These are phyloP conservation scores for Blastomyces parvus DNA, from an alignment of 2,329 filamentous ascomycete species.

Conservation along the genomic window DNA sequence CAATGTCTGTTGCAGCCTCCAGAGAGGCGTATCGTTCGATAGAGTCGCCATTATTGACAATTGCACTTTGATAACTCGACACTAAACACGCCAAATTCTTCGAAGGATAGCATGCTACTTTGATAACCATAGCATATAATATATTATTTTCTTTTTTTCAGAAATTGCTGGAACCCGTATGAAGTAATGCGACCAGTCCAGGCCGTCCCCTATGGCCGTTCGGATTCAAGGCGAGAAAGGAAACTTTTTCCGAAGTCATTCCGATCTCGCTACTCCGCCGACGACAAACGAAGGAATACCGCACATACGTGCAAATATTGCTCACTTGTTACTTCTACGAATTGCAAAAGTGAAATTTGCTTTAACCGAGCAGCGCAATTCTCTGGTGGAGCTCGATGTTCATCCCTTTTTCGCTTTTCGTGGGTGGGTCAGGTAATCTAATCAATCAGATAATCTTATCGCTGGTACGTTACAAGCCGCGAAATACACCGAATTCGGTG, in stretches of 20 bases:
- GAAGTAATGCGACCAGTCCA: not conserved
- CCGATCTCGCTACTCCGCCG: conserved; percentile 2
- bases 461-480: not conserved
- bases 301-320: not conserved
- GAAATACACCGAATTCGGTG: not conserved
- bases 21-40: conserved; percentile 14
- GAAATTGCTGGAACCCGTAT: not conserved
- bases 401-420: not conserved
- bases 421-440: not conserved
- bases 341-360: not conserved
- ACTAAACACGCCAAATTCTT: not conserved
- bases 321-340: not conserved
- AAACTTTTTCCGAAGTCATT: not conserved
- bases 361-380: not conserved
- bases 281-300: not conserved
- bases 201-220: not conserved
- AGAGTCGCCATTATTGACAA: conserved; percentile 11
- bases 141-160: not conserved
- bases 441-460: conserved; percentile 12
- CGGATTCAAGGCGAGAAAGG: not conserved
- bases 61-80: not conserved
- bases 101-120: not conserved
- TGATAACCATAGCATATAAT: not conserved
- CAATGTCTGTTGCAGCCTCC: conserved; percentile 19
- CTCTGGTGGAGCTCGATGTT: not conserved